phyloP scores from a whole-genome alignment of 2,329 filamentous ascomycete species.

The Penicillium sp. region DNA sequence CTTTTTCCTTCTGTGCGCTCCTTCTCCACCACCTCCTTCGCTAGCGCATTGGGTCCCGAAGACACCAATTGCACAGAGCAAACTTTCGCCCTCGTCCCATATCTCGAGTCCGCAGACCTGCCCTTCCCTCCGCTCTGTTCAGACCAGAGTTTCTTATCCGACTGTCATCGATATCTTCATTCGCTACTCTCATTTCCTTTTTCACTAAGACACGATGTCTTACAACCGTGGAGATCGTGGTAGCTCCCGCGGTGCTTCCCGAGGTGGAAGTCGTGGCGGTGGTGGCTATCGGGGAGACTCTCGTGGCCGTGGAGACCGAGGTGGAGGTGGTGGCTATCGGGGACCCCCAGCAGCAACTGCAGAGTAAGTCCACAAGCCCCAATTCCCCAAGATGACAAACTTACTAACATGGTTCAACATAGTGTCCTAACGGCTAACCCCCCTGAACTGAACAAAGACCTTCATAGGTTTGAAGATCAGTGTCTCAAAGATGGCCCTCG shows the following conservation, averaged over 20 bases:
- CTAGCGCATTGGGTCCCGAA: not conserved
- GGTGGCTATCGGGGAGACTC: not conserved
- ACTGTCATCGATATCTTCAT: not conserved
- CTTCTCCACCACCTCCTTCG: not conserved
- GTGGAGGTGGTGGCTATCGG: not conserved
- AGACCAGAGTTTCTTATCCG: not conserved
- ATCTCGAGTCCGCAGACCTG: not conserved
- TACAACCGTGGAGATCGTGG: not conserved
- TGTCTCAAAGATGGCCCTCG: not conserved
- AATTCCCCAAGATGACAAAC: not conserved
- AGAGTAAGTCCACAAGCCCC: not conserved
- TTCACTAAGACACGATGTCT: not conserved
- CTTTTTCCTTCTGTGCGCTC: not conserved
- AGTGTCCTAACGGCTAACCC: not conserved
- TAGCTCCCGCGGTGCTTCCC: constrained; percentile 1
- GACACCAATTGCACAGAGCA: not conserved
- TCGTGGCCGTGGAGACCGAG: not conserved
- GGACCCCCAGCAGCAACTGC: not conserved
- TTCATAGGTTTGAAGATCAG: not conserved
- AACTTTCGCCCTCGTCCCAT: not conserved
- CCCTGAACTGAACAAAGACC: not conserved
- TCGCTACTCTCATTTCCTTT: not conserved
- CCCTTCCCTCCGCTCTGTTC: not conserved
- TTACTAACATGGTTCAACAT: not conserved
- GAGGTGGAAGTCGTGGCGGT: constrained; percentile 1